Evolutionary conservation across 495 filamentous ascomycete species (phyloP).

Genomic region (Podospora bellae-mahoneyi): DNA sequence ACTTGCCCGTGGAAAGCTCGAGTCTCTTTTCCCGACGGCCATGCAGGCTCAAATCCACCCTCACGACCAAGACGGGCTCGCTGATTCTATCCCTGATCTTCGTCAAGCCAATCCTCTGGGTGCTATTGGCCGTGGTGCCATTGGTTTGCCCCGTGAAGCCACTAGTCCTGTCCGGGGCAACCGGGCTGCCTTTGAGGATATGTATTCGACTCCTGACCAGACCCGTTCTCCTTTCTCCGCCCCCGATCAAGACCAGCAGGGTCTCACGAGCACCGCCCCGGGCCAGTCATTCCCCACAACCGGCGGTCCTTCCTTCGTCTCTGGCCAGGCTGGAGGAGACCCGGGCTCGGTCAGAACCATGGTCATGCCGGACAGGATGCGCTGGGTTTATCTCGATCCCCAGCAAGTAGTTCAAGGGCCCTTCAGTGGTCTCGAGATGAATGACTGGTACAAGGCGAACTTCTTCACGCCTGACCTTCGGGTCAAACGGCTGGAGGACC

Average conservation of each 20-base stretch:
- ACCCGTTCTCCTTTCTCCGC: conserved; percentile 35
- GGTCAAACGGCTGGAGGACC: conserved; percentile 89
- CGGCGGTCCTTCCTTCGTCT: conserved; percentile 37
- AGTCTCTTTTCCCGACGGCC: conserved; percentile 77
- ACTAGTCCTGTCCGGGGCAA: conserved; percentile 57
- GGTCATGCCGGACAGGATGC: conserved; percentile 99
- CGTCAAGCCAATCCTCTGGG: conserved; percentile 51
- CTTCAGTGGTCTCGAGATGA: conserved; percentile 96
- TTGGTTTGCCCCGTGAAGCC: conserved; percentile 48
- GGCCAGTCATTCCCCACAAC: conserved; percentile 32
- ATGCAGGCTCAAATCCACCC: conserved; percentile 87
- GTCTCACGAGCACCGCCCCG: conserved; percentile 36
- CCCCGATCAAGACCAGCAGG: conserved; percentile 31
- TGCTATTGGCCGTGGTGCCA: conserved; percentile 52
- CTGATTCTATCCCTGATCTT: conserved; percentile 50
- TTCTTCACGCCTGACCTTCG: conserved; percentile 94
- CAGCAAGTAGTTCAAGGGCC: conserved; percentile 88
- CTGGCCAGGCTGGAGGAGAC: conserved; percentile 41
- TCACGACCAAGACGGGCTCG: conserved; percentile 54
- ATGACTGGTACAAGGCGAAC: conserved; percentile 98
- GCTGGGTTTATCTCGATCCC: conserved; percentile 96
- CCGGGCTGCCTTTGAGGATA: conserved; percentile 57
- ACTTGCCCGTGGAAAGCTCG: conserved; percentile 72
- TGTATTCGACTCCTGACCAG: conserved; percentile 42
- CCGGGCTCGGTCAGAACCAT: conserved; percentile 76